phyloP scores from a whole-genome alignment of 179 eudicot species.

The Sideroxylon spinosum region DNA sequence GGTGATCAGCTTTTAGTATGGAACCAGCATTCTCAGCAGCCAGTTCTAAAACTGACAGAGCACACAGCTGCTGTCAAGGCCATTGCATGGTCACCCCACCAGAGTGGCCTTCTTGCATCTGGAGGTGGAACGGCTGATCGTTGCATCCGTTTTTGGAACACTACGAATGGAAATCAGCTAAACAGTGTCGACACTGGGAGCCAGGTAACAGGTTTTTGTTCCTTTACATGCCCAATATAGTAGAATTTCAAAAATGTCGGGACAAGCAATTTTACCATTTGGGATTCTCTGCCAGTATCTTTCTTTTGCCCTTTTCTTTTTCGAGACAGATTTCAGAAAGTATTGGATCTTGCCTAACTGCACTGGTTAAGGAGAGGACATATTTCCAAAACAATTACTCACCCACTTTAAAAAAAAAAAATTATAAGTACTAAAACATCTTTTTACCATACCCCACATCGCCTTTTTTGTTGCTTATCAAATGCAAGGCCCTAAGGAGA shows the following conservation, averaged over 20 bases:
- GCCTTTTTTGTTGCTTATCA: no score
- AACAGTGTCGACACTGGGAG: constrained; percentile 88
- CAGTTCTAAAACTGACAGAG: constrained; percentile 63
- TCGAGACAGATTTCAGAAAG: no score
- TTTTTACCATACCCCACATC: no score
- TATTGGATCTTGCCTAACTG: no score
- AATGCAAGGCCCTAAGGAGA: background rate
- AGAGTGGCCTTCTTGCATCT: constrained; percentile 74
- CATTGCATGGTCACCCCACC: constrained; percentile 98
- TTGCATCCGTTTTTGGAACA: constrained; percentile 94
- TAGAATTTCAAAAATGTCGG: background rate
- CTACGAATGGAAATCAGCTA: constrained; percentile 75
- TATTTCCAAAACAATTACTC: no score
- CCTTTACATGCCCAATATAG: background rate
- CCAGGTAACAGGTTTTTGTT: constrained; percentile 86
- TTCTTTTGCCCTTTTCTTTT: background rate
- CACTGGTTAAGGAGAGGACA: no score
- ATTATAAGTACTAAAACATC: no score
- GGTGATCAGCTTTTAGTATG: constrained; percentile 71
- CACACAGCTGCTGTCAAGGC: constrained; percentile 99
- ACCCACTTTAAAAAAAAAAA: no score
- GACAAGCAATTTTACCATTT: background rate
- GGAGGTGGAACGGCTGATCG: constrained; percentile 99
- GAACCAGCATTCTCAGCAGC: constrained; percentile 87
- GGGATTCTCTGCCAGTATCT: no score